Percentiles rank a stretch among this genome's conserved stretches.
These are phyloP conservation scores for Leccinellum luteum DNA, from an alignment of 768 basidiomycete species.

Conservation along the genomic window DNA sequence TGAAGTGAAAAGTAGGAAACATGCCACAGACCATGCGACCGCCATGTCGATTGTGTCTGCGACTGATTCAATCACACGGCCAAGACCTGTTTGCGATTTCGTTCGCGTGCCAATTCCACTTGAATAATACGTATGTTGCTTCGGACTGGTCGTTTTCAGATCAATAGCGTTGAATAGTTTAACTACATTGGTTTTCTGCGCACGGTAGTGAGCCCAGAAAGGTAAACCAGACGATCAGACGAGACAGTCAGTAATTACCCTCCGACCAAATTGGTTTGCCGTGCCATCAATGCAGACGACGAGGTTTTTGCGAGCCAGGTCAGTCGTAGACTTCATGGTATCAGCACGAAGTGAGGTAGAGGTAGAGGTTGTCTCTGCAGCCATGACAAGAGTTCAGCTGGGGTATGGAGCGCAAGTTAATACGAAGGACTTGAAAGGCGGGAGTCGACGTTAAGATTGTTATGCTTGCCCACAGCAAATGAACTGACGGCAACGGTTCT, in stretches of 20 bases:
- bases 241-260: background rate
- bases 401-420: background rate
- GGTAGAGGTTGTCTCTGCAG: background rate
- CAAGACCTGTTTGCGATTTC: slow-evolving; percentile 17
- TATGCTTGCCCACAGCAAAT: background rate
- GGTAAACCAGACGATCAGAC: background rate
- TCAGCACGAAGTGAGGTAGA: background rate
- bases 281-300: background rate
- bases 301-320: slow-evolving; percentile 13
- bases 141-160: slow-evolving; percentile 1
- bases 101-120: slow-evolving; percentile 36
- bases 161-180: slow-evolving; percentile 6
- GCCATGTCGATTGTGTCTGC: slow-evolving; percentile 14
- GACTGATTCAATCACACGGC: background rate
- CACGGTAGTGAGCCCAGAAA: background rate
- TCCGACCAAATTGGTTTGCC: background rate
- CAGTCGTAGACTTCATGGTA: background rate
- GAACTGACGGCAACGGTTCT: background rate
- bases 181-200: background rate
- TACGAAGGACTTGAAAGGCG: background rate
- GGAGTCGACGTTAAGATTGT: background rate
- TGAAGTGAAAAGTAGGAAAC: background rate
- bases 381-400: background rate
- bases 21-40: background rate
- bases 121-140: slow-evolving; percentile 33